phyloP scores from a whole-genome alignment of 148 eudicot species.

The Simmondsia chinensis region DNA sequence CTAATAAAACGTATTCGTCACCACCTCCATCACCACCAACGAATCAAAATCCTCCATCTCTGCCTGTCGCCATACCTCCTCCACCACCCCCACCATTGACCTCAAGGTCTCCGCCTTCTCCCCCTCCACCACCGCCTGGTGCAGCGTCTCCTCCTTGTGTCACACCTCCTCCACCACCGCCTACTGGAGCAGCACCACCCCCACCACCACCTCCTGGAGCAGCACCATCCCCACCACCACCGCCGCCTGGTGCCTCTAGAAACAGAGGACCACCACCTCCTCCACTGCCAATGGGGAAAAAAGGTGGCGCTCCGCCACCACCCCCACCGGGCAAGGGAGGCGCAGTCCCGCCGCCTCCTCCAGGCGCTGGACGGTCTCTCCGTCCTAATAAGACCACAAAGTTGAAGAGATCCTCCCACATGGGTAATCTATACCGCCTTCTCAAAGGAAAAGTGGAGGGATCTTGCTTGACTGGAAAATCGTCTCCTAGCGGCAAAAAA shows the following conservation, averaged over 20 bases:
- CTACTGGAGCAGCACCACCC: constrained; percentile 4
- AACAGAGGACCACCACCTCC: constrained; percentile 40
- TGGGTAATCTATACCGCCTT: constrained; percentile 71
- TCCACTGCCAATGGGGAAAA: too few species aligned
- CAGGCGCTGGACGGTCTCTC: constrained; percentile 35
- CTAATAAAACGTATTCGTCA: too few species aligned
- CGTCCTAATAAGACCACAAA: constrained; percentile 61
- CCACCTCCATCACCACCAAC: constrained; percentile 14
- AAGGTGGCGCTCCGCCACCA: too few species aligned
- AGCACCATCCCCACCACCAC: constrained; percentile 34
- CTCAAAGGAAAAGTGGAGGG: constrained; percentile 96
- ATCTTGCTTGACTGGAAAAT: constrained; percentile 45
- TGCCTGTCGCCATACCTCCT: neutral
- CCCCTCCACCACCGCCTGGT: neutral
- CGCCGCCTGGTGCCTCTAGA: constrained; percentile 33
- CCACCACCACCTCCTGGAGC: constrained; percentile 14
- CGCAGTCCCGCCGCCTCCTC: constrained; percentile 70
- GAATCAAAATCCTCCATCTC: neutral
- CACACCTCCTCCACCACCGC: constrained; percentile 5
- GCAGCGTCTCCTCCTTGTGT: constrained; percentile 3
- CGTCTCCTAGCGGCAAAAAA: constrained; percentile 44
- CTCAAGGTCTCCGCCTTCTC: neutral
- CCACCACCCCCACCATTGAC: constrained; percentile 12
- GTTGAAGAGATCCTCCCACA: constrained; percentile 83
- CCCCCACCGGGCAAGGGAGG: constrained; percentile 28